phyloP scores from a whole-genome alignment of 1,284 basidiomycete genomes.

The Leucoagaricus sp. region DNA sequence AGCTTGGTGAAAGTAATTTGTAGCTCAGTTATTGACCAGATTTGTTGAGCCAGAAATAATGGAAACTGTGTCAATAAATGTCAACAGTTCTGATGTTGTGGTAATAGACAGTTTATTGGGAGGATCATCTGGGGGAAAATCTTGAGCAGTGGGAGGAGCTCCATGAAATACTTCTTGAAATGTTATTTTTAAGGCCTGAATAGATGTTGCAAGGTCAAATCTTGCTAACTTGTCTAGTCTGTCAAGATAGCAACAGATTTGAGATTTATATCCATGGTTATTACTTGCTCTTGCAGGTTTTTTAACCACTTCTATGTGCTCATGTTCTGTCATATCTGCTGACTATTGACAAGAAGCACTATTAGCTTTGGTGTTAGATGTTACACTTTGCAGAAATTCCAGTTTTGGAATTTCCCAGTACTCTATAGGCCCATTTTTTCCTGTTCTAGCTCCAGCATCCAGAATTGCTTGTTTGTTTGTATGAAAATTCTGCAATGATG shows the following conservation, averaged over 20 bases:
- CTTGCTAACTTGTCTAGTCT: not conserved
- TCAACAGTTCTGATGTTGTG: not conserved
- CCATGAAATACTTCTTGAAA: not conserved
- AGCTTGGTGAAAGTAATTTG: not conserved
- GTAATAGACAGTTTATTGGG: not conserved
- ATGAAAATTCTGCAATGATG: not conserved
- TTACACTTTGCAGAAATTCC: not conserved
- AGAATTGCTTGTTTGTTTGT: not conserved
- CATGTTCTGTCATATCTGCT: not conserved
- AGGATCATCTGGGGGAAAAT: not conserved
- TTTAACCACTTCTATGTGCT: not conserved
- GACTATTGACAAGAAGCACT: not conserved
- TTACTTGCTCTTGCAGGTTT: not conserved
- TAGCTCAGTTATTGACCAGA: not conserved
- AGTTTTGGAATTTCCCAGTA: not conserved
- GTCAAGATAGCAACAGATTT: not conserved
- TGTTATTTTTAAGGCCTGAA: not conserved
- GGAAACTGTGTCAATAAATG: not conserved
- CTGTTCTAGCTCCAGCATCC: not conserved
- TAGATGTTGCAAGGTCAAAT: not conserved
- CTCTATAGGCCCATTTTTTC: not conserved
- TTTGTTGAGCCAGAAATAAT: not conserved
- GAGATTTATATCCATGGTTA: not conserved
- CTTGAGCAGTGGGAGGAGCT: not conserved
- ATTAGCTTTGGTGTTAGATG: not conserved